Conservation (phyloP, 495 filamentous ascomycete species). For the Neurospora sp. region DNA sequence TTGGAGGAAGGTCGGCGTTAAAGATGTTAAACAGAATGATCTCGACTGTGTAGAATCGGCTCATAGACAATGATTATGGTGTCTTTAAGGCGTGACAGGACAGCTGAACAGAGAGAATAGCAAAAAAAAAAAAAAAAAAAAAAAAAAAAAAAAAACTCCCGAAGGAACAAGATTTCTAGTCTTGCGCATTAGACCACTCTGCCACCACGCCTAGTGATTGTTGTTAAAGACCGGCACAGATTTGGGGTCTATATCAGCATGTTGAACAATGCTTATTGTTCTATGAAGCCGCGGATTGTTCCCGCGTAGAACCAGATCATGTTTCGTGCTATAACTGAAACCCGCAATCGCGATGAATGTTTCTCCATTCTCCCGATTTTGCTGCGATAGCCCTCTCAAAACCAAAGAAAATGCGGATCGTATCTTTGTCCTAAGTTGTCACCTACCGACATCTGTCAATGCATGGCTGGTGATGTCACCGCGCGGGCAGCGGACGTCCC, state of each 20-base stretch:
- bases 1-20: background rate
- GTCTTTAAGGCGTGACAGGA: background rate
- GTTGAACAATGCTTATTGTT: background rate
- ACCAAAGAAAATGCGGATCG: too few species aligned
- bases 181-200: background rate
- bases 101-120: background rate
- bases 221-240: background rate
- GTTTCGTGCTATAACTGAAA: background rate
- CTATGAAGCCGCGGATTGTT: background rate
- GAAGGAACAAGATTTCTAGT: background rate
- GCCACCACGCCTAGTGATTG: background rate
- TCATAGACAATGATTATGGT: background rate
- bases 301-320: background rate
- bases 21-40: background rate
- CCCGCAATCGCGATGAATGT: background rate
- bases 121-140: background rate
- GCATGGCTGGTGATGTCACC: background rate
- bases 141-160: too few species aligned
- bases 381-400: background rate
- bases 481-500: background rate
- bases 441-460: background rate
- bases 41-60: background rate
- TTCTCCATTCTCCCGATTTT: background rate
- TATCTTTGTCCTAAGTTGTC: background rate
- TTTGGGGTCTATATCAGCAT: too few species aligned